These are phyloP conservation scores for Desmodesmus armatus DNA, from an alignment of 139 green algal species.

Conservation along the genomic window DNA sequence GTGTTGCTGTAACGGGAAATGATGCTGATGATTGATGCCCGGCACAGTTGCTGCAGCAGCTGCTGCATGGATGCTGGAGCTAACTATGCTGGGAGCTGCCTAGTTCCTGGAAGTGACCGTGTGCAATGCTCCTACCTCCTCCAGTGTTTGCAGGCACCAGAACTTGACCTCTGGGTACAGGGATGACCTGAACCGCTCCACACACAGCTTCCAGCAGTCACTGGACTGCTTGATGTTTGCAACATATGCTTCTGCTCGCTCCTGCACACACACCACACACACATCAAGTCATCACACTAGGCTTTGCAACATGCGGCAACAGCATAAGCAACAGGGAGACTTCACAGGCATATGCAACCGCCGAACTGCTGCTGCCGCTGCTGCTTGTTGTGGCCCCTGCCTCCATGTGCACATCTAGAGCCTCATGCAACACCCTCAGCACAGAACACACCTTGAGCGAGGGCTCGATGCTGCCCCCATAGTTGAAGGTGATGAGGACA, in stretches of 20 bases:
- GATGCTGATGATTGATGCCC: no score
- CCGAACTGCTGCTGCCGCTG: not conserved
- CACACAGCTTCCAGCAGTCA: conserved; percentile 81
- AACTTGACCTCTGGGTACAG: conserved; percentile 92
- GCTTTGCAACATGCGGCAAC: conserved; percentile 54
- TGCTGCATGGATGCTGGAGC: no score
- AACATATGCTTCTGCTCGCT: conserved; percentile 77
- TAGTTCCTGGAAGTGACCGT: no score
- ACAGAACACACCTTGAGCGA: conserved; percentile 59
- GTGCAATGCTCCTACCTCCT: conserved; percentile 68
- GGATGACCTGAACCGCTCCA: conserved; percentile 75
- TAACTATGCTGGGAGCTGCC: not conserved
- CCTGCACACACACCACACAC: conserved; percentile 53
- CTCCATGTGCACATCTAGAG: not conserved
- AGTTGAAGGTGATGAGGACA: conserved; percentile 91
- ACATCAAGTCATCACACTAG: not conserved
- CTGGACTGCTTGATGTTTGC: conserved; percentile 65
- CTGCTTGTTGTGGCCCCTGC: not conserved
- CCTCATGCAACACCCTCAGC: not conserved
- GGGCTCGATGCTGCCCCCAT: conserved; percentile 68
- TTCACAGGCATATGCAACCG: not conserved
- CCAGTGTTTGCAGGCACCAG: conserved; percentile 95
- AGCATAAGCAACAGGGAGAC: conserved; percentile 6
- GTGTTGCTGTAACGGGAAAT: no score
- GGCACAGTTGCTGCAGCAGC: no score